Conservation (phyloP, 495 filamentous ascomycete genomes). For the Podospora comata region DNA sequence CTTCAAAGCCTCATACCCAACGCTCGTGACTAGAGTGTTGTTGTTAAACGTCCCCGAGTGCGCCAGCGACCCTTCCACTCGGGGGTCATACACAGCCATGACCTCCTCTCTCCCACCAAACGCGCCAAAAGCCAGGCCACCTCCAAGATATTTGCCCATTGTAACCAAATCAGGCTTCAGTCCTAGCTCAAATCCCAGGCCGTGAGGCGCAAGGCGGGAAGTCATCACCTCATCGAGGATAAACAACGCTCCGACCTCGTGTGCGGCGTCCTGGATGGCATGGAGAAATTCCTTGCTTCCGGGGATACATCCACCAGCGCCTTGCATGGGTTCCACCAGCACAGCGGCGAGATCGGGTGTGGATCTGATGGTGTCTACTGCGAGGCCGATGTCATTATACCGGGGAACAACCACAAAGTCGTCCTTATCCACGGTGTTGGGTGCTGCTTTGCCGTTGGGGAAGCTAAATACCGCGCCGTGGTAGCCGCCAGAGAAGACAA, state of each 20-base stretch:
- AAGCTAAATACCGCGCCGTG: constrained; percentile 54
- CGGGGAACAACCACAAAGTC: constrained; percentile 48
- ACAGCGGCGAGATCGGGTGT: constrained; percentile 49
- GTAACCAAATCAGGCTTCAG: constrained; percentile 58
- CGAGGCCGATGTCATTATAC: constrained; percentile 49
- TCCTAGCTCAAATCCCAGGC: constrained; percentile 41
- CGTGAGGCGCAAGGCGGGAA: constrained; percentile 49
- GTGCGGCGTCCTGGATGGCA: constrained; percentile 30
- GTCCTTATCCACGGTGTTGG: constrained; percentile 34
- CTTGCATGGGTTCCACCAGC: constrained; percentile 59
- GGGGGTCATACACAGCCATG: constrained; percentile 56
- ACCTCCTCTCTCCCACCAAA: constrained; percentile 58
- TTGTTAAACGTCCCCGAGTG: constrained; percentile 71
- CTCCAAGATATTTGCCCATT: constrained; percentile 62
- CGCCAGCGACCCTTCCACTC: constrained; percentile 27
- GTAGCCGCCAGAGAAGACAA: constrained; percentile 53
- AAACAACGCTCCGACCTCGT: constrained; percentile 47
- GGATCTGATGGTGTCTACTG: constrained; percentile 34
- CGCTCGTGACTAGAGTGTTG: constrained; percentile 58
- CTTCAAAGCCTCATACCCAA: constrained; percentile 46
- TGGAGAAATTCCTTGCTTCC: constrained; percentile 45
- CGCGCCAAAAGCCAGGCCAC: constrained; percentile 60
- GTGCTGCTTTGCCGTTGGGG: constrained; percentile 20
- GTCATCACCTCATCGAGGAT: constrained; percentile 68
- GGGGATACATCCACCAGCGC: constrained; percentile 50